Base-by-base conservation (phyloP, 2,329 filamentous ascomycete species). In the Penicillium corylophilum region DNA sequence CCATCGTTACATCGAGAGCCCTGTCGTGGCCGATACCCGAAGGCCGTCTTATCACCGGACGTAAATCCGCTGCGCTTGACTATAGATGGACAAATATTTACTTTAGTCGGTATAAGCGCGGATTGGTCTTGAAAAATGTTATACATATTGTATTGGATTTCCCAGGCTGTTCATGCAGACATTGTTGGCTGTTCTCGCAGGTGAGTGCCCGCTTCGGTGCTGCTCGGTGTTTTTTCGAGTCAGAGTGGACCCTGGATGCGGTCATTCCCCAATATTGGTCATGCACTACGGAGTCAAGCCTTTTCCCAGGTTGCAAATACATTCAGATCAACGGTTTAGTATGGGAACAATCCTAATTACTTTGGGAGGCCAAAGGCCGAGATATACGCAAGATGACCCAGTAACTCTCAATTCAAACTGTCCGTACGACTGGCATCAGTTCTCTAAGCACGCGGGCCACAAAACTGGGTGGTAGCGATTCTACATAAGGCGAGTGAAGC, bases 11-110 rank as follows among this genome's bases (percentile, higher is more conserved):
- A 42, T 38, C 18, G 31, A 35, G 6, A 8, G 5, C 7, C 35
- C 13, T 26, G 18, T 31, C 23, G 39, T 42, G 26, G 38, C 38
- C 45, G 39, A 57, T 57, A 56, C 51, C 55, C 59, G 55, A 55
- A 48, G 18, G n/a, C 35, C 29, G 48, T 48, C n/a, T n/a, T 43
- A 50, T 45, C 44, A 18, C 16, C 35, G 35, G 35, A 38, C 16
- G 12, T 20, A 13, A 20, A 18, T 10, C 35, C 18, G 35, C 35
- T 16, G 15, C 31, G 8, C 35, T 22, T 20, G 16, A 18, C n/a
- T n/a, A n/a, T n/a, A n/a, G n/a, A n/a, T n/a, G n/a, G n/a, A n/a
- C n/a, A n/a, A n/a, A n/a, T n/a, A n/a, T n/a, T n/a, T n/a, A n/a
- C n/a, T n/a, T n/a, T n/a, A n/a, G n/a, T n/a, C n/a, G n/a, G n/a